Conservation (phyloP, 345 rosid genomes). For the Eucalyptus rudis region DNA sequence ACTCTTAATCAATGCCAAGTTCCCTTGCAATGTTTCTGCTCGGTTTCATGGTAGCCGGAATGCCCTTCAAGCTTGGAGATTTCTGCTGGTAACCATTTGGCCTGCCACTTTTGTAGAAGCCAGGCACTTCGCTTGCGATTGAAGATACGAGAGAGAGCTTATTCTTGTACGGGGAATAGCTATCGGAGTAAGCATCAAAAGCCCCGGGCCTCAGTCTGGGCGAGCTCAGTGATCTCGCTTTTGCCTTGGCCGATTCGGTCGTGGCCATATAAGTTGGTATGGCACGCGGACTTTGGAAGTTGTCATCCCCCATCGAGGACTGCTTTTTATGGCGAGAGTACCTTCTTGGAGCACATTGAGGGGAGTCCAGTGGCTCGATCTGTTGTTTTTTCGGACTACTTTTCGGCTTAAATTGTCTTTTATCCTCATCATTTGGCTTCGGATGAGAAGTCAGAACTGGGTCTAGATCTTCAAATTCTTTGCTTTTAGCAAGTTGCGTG, state of each 20-base stretch:
- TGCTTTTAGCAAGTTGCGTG: slow-evolving; percentile 56
- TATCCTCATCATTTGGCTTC: slow-evolving; percentile 24
- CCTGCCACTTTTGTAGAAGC: slow-evolving; percentile 8
- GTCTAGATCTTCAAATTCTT: slow-evolving; percentile 75
- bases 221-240: slow-evolving; percentile 63
- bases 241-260: slow-evolving; percentile 85
- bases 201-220: slow-evolving; percentile 56
- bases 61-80: slow-evolving; percentile 64
- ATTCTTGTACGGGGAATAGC: slow-evolving; percentile 70
- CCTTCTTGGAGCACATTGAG: slow-evolving; percentile 21
- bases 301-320: slow-evolving; percentile 56
- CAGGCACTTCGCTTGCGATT: slow-evolving; percentile 25
- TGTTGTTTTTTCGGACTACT: slow-evolving; percentile 12
- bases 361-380: slow-evolving; percentile 17
- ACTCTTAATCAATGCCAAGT: slow-evolving; percentile 45
- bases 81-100: slow-evolving; percentile 47
- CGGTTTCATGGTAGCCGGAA: slow-evolving; percentile 41
- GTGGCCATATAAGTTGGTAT: slow-evolving; percentile 88
- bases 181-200: slow-evolving; percentile 67
- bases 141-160: slow-evolving; percentile 35
- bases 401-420: slow-evolving; percentile 24
- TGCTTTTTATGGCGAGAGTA: slow-evolving; percentile 43
- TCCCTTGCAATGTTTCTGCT: slow-evolving; percentile 21
- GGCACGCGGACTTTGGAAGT: slow-evolving; percentile 17
- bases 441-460: slow-evolving; percentile 18